Base-by-base conservation (phyloP, 2,329 filamentous ascomycete species). In the Colletotrichum incanum region DNA sequence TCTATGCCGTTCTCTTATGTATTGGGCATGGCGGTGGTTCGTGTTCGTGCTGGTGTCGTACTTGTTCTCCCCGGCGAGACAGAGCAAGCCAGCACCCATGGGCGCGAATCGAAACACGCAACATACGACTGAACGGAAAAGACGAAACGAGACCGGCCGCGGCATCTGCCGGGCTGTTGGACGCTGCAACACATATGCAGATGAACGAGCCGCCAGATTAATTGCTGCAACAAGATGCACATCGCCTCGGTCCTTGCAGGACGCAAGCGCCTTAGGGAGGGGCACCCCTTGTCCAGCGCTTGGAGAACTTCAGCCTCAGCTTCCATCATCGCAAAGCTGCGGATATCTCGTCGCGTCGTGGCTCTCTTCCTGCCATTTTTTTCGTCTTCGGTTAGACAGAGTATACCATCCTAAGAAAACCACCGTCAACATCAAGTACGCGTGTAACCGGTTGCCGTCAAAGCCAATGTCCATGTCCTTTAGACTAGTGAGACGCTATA, bases 221-320 rank as follows among this genome's bases (percentile, higher is more conserved):
- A 62, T 23, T 41, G 49, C 63, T 52, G 69, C 59, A 59, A 65
- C 54, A 23, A 67, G 54, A 58, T 64, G 59, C 66, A 61, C 71
- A 66, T 56, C 34, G 59, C 43, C n/a, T 56, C 31, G 47, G 31
- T 43, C 47, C 71, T 61, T 66, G 61, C 54, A 61, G 59, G 70
- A 54, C 59, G 59, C 66, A 54, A 70, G 52, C 52, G 39, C n/a
- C n/a, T 47, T 18, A 34, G 54, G 54, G 39, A 41, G 37, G 26
- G 31, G 1, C 31, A 18, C 67, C 63, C 68, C 58, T 67, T 50
- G 50, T 58, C 54, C 41, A 37, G 58, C 58, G 65, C 69, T 64
- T 61, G 63, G 41, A 31, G 3, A 16, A 23, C 47, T 23, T 69
- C 58, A 69, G 69, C 69, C 69, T 63, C 52, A 58, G 61, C 28